Conservation (phyloP, 306 rosid species). For the Sesbania bispinosa region DNA sequence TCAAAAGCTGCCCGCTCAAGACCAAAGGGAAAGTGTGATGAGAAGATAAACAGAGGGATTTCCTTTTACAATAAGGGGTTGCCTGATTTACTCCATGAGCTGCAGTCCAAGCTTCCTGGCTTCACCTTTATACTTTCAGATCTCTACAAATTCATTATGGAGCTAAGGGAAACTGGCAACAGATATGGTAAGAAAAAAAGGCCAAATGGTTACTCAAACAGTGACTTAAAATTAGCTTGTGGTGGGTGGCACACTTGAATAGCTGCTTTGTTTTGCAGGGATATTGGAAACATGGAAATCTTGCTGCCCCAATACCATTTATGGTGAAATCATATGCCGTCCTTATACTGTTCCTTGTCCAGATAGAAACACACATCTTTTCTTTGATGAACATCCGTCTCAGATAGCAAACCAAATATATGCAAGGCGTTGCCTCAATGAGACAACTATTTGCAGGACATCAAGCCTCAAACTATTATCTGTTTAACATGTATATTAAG, state of each 20-base stretch:
- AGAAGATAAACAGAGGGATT: constrained; percentile 13
- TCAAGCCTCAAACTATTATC: neutral
- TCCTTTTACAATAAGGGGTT: constrained; percentile 20
- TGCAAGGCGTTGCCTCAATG: constrained; percentile 19
- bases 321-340: constrained; percentile 23
- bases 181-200: constrained; percentile 27
- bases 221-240: no score
- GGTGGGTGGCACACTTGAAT: neutral
- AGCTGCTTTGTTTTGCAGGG: constrained; percentile 22
- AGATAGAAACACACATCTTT: constrained; percentile 33
- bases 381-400: constrained; percentile 32
- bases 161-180: constrained; percentile 17
- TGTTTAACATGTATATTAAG: no score
- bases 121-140: constrained; percentile 23
- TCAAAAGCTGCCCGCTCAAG: neutral
- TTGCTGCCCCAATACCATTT: constrained; percentile 30
- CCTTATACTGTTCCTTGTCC: constrained; percentile 9
- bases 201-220: neutral
- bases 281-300: constrained; percentile 33
- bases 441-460: constrained; percentile 16
- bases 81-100: neutral
- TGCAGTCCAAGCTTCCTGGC: constrained; percentile 30
- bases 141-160: constrained; percentile 14
- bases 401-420: constrained; percentile 19
- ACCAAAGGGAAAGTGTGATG: constrained; percentile 28